Conservation (phyloP, 2,329 filamentous ascomycete genomes). For the Pseudogymnoascus sp. region DNA sequence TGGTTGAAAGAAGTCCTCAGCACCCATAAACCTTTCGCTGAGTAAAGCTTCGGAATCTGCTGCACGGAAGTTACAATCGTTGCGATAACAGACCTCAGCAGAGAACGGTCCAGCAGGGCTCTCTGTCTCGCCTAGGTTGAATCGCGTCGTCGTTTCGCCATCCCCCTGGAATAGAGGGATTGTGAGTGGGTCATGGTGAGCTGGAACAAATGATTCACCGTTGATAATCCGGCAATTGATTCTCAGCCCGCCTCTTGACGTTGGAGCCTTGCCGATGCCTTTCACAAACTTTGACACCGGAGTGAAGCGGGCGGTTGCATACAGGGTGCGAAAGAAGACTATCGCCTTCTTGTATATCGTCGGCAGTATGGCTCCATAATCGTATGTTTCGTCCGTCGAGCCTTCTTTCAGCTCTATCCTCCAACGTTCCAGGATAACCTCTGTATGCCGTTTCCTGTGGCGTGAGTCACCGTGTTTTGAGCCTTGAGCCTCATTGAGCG, state of each 20-base stretch:
- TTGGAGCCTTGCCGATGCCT: constrained; percentile 60
- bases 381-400: constrained; percentile 40
- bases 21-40: constrained; percentile 87
- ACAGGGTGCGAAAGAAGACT: constrained; percentile 85
- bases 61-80: constrained; percentile 81
- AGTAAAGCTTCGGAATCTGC: constrained; percentile 86
- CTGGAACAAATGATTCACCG: constrained; percentile 44
- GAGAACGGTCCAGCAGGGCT: constrained; percentile 79
- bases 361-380: constrained; percentile 60
- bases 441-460: constrained; percentile 43
- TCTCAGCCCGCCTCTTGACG: constrained; percentile 54
- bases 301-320: constrained; percentile 70
- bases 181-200: constrained; percentile 59
- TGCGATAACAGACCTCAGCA: constrained; percentile 75
- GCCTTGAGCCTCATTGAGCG: constrained; percentile 57
- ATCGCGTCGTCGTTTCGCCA: constrained; percentile 61
- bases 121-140: constrained; percentile 75
- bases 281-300: constrained; percentile 79
- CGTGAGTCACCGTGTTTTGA: constrained; percentile 25
- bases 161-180: constrained; percentile 59
- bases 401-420: constrained; percentile 68
- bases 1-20: constrained; percentile 77
- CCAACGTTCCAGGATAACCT: constrained; percentile 89
- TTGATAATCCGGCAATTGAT: constrained; percentile 73
- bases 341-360: constrained; percentile 97